Base-by-base conservation (phyloP, 2,329 filamentous ascomycete species). In the Fusarium paranaense region DNA sequence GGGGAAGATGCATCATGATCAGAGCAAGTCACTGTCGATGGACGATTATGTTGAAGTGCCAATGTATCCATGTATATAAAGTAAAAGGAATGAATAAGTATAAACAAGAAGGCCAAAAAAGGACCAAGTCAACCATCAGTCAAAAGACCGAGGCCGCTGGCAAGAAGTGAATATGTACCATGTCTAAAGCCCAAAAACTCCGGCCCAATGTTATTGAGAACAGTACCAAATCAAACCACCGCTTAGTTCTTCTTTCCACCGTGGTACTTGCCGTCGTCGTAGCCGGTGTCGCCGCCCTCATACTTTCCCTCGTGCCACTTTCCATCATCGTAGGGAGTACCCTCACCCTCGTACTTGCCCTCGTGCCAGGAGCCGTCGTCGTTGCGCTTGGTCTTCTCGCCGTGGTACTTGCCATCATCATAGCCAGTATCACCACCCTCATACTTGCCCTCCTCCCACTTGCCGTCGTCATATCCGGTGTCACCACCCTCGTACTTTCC, bases 281-380 rank as follows among this genome's bases (percentile, higher is more conserved):
- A 27, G 5, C 54, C 27, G 25, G 38, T 68, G 8, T 27, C 40
- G 20, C 59, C 38, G 13, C 35, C 38, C 16, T 33, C 61, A 10
- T 68, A 68, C 61, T 68, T 68, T 22, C 63, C 63, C 25, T 45
- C 32, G 5, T 38, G 4, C 64, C 64, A 66, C 37, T 66, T 66
- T 25, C 66, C 66, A 18, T 66, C 62, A 18, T 69, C 62, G 16
- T 57, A 37, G 2, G 9, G 18, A 22, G 66, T 69, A 4, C 66
- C 69, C 38, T 64, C 62, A 11, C 66, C 64, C 7, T 72, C 73
- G 8, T 76, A 76, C 60, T 76, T 76, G 32, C 71, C 64, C 9
- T 56, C 50, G 13, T 54, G 10, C 67, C 67, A 67, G 7, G 32
- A 42, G 4, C 67, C 67, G 20, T 70, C 67, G 22, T 70, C 67